Base-by-base conservation (phyloP, 2,329 filamentous ascomycete genomes). In the Sarocladium strictum region DNA sequence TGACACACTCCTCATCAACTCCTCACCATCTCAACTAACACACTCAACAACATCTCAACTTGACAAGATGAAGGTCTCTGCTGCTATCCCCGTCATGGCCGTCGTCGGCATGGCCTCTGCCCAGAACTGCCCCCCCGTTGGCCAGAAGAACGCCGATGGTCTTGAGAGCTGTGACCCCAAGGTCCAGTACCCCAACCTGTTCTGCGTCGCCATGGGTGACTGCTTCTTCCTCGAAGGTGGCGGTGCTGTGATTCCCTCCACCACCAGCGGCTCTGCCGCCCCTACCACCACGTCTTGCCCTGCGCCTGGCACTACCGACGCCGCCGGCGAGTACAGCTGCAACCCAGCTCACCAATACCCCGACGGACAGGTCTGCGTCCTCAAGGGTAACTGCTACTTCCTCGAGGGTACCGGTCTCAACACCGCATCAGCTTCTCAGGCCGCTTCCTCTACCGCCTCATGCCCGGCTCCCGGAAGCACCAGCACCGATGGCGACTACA, bases 401-500 rank as follows among this genome's bases (percentile, higher is more conserved):
- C 54, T 59, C 12, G 29, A 32, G 29, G 29, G 29, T 12, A 32
- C 29, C 29, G 29, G 35, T n/a, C 35, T n/a, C 19, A 17, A 6
- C 35, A 10, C 15, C 9, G 19, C 15, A 11, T 38, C 35, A 11
- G 15, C 5, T 6, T n/a, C 12, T n/a, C 15, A 9, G 9, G 32
- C 32, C 15, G 15, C 19, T 11, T 5, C 35, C 15, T n/a, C 35
- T 9, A 11, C 35, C 35, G 19, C 35, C 9, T 11, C 35, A n/a
- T 38, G 35, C 38, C 55, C 52, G 35, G 55, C 41, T 15, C 23
- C 51, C 4, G 59, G 59, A 33, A 15, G 41, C 5, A 57, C 54
- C 14, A 57, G 57, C 53, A 32, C 27, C 47, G 26, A 55, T 33
- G 60, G 60, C 53, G 54, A 58, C 27, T 61, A 61, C 57, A 55